Conservation (phyloP, 305 asterid species). For the Fraxinus dipetala region DNA sequence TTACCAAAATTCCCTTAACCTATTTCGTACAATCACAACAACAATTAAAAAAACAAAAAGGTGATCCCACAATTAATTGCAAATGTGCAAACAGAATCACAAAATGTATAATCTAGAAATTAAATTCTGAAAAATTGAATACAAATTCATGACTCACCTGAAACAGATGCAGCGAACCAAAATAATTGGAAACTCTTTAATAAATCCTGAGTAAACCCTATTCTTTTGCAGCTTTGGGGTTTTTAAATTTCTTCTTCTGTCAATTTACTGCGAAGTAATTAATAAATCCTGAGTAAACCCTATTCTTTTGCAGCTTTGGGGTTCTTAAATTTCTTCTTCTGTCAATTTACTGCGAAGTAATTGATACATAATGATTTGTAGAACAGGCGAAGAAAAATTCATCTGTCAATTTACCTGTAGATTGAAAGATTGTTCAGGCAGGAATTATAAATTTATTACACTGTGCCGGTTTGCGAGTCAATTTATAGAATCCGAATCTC, state of each 20-base stretch:
- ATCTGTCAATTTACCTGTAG: neutral
- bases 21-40: neutral
- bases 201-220: conserved; percentile 3
- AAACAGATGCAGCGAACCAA: neutral
- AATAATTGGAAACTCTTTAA: neutral
- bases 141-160: neutral
- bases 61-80: neutral
- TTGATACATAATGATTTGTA: neutral
- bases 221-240: neutral
- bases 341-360: neutral
- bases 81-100: neutral
- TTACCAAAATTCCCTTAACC: neutral
- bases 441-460: neutral
- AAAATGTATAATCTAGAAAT: neutral
- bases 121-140: neutral
- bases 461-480: neutral
- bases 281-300: conserved; percentile 3
- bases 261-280: neutral
- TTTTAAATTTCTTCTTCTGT: neutral
- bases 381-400: neutral
- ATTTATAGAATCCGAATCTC: neutral
- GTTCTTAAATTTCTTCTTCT: neutral
- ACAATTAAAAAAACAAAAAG: neutral
- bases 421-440: neutral
- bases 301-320: neutral